Evolutionary conservation across 2,329 filamentous ascomycete species (phyloP), one percentile per base, ranked within the genome.

Genomic region (Aspergillus proliferans): DNA sequence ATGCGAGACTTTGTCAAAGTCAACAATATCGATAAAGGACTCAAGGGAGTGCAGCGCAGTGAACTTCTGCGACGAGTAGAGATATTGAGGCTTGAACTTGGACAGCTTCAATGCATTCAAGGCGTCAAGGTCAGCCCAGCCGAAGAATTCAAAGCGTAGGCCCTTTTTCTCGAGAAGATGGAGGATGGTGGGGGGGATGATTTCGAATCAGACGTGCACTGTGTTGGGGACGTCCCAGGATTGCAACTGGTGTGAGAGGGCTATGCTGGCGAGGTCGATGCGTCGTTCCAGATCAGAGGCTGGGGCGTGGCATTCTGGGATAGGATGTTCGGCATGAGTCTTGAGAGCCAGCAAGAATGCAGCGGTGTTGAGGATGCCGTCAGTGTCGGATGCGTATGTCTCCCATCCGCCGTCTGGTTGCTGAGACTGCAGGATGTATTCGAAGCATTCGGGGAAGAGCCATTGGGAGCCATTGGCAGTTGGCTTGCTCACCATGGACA

Each of bases 1-100:
- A 21, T 70, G 65, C 7, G 47, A 48, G 10, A 72, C 51, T 43
- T 57, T 58, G 45, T 66, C 54, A 45, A 72, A 73, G 26, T 71
- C 64, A 19, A 69, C 49, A 41, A 52, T 61, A 10, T 66, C 63
- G n/a, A 65, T 58, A 46, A 71, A 68, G 0, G 63, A 66, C 45
- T 73, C 71, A 0, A 72, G 52, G 0, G 67, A 71, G 47, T 71
- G 66, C 3, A 70, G 19, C 0, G 44, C 36, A n/a, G 36, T 39
- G 36, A 39, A 18, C 36, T 39, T 39, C 12, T n/a, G 12, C 36
- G 36, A 18, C 12, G 36, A 39, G 15, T 39, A 39, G 12, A 39
- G 36, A 39, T 39, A 39, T 7, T 14, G 44, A 2, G 47, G 40
- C 14, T 42, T 33, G 28, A 45, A 49, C 7, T 8, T 14, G 19